These are phyloP conservation scores for Venturia pyrina DNA, from an alignment of 2,329 filamentous ascomycete genomes.

Conservation along the genomic window DNA sequence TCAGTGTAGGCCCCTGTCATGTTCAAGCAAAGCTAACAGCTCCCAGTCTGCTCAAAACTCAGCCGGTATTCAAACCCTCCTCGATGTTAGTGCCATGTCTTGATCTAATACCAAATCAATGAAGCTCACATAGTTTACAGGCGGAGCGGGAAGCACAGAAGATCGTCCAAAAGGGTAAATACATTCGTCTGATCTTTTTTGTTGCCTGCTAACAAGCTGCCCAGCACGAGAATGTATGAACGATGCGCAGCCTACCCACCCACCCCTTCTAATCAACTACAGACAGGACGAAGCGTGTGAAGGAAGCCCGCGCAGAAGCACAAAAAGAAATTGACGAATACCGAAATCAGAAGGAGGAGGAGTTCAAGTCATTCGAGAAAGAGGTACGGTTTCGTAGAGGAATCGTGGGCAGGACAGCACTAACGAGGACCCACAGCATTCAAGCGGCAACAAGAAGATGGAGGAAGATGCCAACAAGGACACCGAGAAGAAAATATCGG, in stretches of 20 bases:
- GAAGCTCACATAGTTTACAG: conserved; percentile 36
- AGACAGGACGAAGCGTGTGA: conserved; percentile 95
- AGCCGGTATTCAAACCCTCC: conserved; percentile 93
- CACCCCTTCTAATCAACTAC: conserved; percentile 16
- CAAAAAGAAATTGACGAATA: conserved; percentile 98
- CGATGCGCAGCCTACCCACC: conserved; percentile 11
- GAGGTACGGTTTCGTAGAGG: conserved; percentile 42
- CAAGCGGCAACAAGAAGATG: conserved; percentile 72
- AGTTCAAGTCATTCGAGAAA: conserved; percentile 90
- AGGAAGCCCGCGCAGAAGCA: conserved; percentile 89
- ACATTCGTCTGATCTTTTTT: neutral
- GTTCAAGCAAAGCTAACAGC: neutral
- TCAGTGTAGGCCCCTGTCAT: neutral
- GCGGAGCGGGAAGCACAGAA: conserved; percentile 97
- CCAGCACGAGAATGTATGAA: conserved; percentile 75
- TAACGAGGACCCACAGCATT: conserved; percentile 52
- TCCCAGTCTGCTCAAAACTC: conserved; percentile 93
- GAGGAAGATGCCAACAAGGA: conserved; percentile 68
- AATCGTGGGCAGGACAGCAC: neutral
- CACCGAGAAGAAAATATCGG: conserved; percentile 68
- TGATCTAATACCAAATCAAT: neutral
- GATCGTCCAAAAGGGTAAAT: conserved; percentile 90
- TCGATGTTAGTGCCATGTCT: conserved; percentile 62
- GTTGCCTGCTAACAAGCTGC: conserved; percentile 15
- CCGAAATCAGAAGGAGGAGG: conserved; percentile 76